phyloP scores from a whole-genome alignment of 1,284 basidiomycete species.

The Inonotus obliquus region DNA sequence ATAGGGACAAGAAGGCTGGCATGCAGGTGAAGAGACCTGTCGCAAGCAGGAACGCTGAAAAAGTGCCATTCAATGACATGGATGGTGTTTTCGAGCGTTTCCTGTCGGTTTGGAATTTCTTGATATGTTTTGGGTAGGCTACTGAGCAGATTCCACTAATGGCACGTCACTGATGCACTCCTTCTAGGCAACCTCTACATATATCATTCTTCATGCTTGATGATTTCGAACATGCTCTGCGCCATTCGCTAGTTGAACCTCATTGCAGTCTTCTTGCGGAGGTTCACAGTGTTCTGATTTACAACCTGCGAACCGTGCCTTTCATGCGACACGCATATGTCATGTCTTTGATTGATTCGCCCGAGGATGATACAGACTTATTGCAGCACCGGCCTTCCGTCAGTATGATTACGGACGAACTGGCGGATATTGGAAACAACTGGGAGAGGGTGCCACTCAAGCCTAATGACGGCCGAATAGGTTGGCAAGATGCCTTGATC shows the following conservation, averaged over 20 bases:
- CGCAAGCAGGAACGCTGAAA: slow-evolving; percentile 45
- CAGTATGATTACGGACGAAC: slow-evolving; percentile 53
- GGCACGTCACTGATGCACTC: slow-evolving; percentile 7
- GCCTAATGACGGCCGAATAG: slow-evolving; percentile 58
- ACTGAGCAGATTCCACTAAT: not conserved
- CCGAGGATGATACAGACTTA: slow-evolving; percentile 37
- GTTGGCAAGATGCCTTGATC: slow-evolving; percentile 83
- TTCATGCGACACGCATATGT: slow-evolving; percentile 68
- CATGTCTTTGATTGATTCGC: slow-evolving; percentile 52
- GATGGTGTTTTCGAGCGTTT: slow-evolving; percentile 78
- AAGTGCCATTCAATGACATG: slow-evolving; percentile 73
- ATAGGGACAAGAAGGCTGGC: slow-evolving; percentile 75
- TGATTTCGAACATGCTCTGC: slow-evolving; percentile 86
- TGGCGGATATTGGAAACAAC: slow-evolving; percentile 73
- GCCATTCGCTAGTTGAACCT: slow-evolving; percentile 68
- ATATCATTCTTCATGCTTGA: slow-evolving; percentile 92
- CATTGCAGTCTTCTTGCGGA: slow-evolving; percentile 80
- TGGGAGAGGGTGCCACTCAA: slow-evolving; percentile 76
- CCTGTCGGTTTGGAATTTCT: slow-evolving; percentile 88
- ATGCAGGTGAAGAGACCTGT: slow-evolving; percentile 65
- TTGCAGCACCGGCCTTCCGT: slow-evolving; percentile 38
- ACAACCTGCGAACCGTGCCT: slow-evolving; percentile 77
- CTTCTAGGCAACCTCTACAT: slow-evolving; percentile 72
- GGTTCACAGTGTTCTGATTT: slow-evolving; percentile 86
- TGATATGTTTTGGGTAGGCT: slow-evolving; percentile 82